These are phyloP conservation scores for Golubevia pallescens DNA, from an alignment of 1,284 basidiomycete species.

Conservation along the genomic window DNA sequence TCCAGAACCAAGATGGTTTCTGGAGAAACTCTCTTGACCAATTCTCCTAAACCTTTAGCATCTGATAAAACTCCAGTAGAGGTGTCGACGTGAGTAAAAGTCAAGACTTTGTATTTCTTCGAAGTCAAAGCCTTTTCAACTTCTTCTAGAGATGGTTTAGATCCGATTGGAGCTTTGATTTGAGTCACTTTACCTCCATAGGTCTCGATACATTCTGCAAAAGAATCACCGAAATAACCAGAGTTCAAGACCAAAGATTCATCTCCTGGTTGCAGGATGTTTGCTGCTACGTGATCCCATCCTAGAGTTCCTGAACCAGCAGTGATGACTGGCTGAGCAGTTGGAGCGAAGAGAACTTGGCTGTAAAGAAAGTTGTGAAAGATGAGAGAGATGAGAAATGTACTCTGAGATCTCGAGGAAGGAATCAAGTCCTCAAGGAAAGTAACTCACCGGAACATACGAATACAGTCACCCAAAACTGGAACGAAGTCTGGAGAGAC, in stretches of 20 bases:
- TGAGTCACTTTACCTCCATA: constrained; percentile 92
- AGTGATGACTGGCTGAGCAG: constrained; percentile 85
- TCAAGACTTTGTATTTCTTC: constrained; percentile 87
- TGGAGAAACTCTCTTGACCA: constrained; percentile 80
- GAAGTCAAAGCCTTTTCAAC: constrained; percentile 76
- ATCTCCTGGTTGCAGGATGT: constrained; percentile 80
- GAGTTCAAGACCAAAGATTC: constrained; percentile 78
- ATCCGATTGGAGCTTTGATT: constrained; percentile 81
- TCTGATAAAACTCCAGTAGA: constrained; percentile 80
- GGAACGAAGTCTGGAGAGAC: constrained; percentile 88
- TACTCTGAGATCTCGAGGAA: background rate
- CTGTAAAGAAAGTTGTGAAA: constrained; percentile 43
- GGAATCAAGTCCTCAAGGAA: background rate
- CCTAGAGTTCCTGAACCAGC: constrained; percentile 93
- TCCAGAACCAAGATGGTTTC: constrained; percentile 86
- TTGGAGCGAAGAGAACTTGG: constrained; percentile 77
- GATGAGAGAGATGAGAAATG: background rate
- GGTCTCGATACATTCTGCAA: constrained; percentile 67
- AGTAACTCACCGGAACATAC: constrained; percentile 76
- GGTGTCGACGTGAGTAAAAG: constrained; percentile 83
- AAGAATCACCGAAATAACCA: constrained; percentile 60
- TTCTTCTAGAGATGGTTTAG: constrained; percentile 72
- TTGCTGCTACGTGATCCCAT: constrained; percentile 78
- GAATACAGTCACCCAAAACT: constrained; percentile 86
- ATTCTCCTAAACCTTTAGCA: constrained; percentile 77